Conservation (phyloP, 2,329 filamentous ascomycete genomes). For the Coniochaeta ligniaria region DNA sequence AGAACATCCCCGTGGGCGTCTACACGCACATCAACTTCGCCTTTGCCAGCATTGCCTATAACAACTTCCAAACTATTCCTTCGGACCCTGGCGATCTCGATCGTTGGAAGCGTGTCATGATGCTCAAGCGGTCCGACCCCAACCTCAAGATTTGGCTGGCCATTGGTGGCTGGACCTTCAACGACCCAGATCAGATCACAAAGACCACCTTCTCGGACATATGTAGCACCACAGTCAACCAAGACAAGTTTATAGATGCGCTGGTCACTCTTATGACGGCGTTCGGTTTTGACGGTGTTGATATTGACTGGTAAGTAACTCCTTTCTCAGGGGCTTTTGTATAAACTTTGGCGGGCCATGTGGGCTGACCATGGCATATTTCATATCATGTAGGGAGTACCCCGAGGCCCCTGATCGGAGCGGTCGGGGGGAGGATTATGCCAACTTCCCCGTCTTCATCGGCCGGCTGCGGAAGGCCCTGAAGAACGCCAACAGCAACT, state of each 20-base stretch:
- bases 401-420: constrained; percentile 11
- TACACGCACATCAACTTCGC: neutral
- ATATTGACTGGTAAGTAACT: constrained; percentile 40
- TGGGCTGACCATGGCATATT: too few relatives aligned
- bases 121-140: constrained; percentile 14
- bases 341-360: too few relatives aligned
- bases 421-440: constrained; percentile 10
- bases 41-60: neutral
- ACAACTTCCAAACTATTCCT: neutral
- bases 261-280: constrained; percentile 9
- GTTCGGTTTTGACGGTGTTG: constrained; percentile 15
- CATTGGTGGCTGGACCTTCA: constrained; percentile 27
- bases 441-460: constrained; percentile 6
- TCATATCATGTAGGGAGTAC: constrained; percentile 7
- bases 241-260: constrained; percentile 3
- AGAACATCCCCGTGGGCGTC: neutral
- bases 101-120: neutral
- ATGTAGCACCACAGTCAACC: constrained; percentile 2
- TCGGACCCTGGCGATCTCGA: neutral
- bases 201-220: constrained; percentile 12
- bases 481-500: constrained; percentile 16
- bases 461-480: too few relatives aligned
- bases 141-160: constrained; percentile 21
- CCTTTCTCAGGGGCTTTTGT: too few relatives aligned
- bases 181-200: constrained; percentile 12